Evolutionary conservation across 768 basidiomycete species (phyloP).

Genomic region (Tephrocybe rancida): DNA sequence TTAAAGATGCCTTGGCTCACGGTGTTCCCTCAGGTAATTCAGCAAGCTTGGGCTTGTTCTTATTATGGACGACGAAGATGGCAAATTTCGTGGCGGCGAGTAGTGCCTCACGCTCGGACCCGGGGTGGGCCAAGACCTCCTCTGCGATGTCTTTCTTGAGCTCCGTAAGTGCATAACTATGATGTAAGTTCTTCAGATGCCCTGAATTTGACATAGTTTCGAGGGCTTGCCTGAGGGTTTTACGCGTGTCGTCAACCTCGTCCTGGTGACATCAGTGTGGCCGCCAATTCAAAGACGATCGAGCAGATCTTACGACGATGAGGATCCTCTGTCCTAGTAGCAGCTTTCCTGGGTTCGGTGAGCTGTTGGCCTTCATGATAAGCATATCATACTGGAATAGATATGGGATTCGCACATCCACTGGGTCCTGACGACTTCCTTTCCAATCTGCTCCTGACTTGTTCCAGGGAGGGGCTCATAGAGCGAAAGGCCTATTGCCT

Average conservation of each 20-base stretch:
- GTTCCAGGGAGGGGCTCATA: constrained; percentile 88
- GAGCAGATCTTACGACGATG: constrained; percentile 65
- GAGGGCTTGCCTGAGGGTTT: constrained; percentile 75
- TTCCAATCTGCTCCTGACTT: constrained; percentile 72
- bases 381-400: constrained; percentile 5
- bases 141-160: constrained; percentile 86
- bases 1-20: constrained; percentile 40
- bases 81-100: constrained; percentile 77
- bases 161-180: constrained; percentile 90
- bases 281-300: neutral
- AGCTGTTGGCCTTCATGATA: constrained; percentile 36
- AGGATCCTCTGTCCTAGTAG: constrained; percentile 82
- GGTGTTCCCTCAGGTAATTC: constrained; percentile 65
- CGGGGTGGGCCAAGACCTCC: constrained; percentile 65
- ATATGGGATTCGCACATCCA: constrained; percentile 72
- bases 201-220: neutral
- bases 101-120: constrained; percentile 71
- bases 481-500: constrained; percentile 94
- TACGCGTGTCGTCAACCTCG: constrained; percentile 87
- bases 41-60: constrained; percentile 84
- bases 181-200: neutral
- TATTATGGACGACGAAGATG: constrained; percentile 95
- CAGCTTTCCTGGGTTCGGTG: constrained; percentile 64
- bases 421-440: constrained; percentile 91
- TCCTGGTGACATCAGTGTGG: constrained; percentile 48